Evolutionary conservation across 305 asterid genomes (phyloP).

Genomic region (Rubia occidens): DNA sequence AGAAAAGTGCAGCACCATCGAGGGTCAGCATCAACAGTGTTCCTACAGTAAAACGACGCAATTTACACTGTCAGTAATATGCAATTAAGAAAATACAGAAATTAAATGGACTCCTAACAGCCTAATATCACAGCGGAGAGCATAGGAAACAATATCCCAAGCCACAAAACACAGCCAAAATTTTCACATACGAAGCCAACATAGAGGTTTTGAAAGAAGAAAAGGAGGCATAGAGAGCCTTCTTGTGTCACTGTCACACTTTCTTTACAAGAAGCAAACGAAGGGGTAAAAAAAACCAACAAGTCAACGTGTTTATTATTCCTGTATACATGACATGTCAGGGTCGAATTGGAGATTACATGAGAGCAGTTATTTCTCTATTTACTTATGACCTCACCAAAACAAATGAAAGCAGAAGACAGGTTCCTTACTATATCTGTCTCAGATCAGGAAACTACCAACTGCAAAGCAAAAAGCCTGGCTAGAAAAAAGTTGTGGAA

Average conservation of each 20-base stretch:
- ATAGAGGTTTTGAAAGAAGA: background rate
- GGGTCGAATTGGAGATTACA: background rate
- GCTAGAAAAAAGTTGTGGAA: background rate
- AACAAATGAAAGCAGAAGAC: background rate
- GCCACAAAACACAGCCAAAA: background rate
- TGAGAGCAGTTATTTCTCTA: background rate
- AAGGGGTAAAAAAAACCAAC: background rate
- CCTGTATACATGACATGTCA: background rate
- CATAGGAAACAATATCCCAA: background rate
- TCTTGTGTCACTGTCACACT: background rate
- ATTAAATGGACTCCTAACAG: background rate
- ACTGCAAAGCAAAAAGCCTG: background rate
- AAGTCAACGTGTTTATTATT: background rate
- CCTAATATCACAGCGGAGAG: background rate
- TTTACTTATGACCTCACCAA: background rate
- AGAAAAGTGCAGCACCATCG: conserved; percentile 97
- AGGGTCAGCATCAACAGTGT: conserved; percentile 70
- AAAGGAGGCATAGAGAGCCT: background rate
- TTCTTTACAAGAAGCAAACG: background rate
- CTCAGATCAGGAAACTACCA: background rate
- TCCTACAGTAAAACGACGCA: conserved; percentile 41
- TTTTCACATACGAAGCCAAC: background rate
- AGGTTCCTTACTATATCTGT: background rate
- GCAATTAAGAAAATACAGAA: background rate
- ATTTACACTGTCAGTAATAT: background rate